phyloP scores from a whole-genome alignment of 2,329 filamentous ascomycete genomes.

The Stachybotrys elegans region DNA sequence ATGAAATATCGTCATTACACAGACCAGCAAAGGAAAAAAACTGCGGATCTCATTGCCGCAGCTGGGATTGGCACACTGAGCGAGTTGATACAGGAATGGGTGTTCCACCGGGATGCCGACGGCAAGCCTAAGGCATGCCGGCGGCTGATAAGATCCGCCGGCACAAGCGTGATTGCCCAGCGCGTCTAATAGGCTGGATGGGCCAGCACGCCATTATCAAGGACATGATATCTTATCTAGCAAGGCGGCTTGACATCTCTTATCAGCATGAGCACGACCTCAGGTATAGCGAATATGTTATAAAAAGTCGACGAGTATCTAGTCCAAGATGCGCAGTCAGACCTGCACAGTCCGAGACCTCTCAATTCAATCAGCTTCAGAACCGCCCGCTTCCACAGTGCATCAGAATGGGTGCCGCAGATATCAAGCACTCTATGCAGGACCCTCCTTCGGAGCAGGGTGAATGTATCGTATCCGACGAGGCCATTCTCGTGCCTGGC shows the following conservation, averaged over 20 bases:
- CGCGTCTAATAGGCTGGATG: conserved; percentile 8
- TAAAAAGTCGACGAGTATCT: background rate
- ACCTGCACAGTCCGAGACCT: background rate
- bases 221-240: conserved; percentile 16
- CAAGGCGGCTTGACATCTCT: background rate
- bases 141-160: conserved; percentile 9
- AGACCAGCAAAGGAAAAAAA: background rate
- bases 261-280: background rate
- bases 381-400: background rate
- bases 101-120: conserved; percentile 7
- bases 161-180: conserved; percentile 4
- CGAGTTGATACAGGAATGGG: background rate
- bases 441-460: conserved; percentile 6
- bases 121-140: conserved; percentile 16
- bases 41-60: background rate
- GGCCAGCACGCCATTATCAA: conserved; percentile 19
- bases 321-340: background rate
- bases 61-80: background rate
- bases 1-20: background rate
- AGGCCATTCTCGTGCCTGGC: conserved; percentile 15
- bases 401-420: conserved; percentile 9
- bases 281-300: background rate
- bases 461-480: conserved; percentile 9
- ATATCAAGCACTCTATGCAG: conserved; percentile 5
- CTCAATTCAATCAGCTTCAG: background rate